Evolutionary conservation across 176 grass and related monocot genomes (phyloP), one percentile per base, ranked within the genome.

Genomic region (Metroxylon sagu): DNA sequence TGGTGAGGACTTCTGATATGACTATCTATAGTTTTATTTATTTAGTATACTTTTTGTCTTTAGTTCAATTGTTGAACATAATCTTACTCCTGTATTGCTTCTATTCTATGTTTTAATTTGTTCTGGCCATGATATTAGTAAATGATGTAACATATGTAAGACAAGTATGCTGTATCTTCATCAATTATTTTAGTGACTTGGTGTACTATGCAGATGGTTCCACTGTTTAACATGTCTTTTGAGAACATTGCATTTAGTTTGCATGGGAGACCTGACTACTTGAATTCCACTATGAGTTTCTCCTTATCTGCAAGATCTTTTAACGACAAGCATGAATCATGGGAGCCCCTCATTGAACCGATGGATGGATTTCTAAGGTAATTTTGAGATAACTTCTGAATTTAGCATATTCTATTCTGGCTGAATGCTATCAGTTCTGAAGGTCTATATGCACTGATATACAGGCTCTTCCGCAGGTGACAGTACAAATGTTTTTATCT

Each of bases 341-440:
- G 92, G 92, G 92, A 96, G 65, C 92, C 92, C 58, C 81, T 90
- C 30, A 77, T 96, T 82, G 92, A 96, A 90, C 80, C 92, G 48
- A 85, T 72, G 17, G 92, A 96, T 82, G 92, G 68, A 73, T 96
- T 96, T 90, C 60, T 96, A 62, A 96, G 92, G 92, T 90, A 80
- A 49, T 31, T 28, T 26, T 48, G 28, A 16, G 16, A 18, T 55
- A 21, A 39, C 15, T 25, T 68, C 12, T 6, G 35, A 43, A 43
- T 43, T 43, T 43, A 43, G 35, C 35, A 43, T 43, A 14, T 43
- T 7, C 8, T 43, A 43, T 43, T 43, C 1, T 43, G 35, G 35
- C 10, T 3, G 1, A 43, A 12, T 43, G 0, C 12, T 14, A 43
- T 43, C 35, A 43, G 35, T 43, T 43, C 35, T 12, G 8, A 43